Conservation (phyloP, 2,329 filamentous ascomycete genomes). For the Didymella glomerata region DNA sequence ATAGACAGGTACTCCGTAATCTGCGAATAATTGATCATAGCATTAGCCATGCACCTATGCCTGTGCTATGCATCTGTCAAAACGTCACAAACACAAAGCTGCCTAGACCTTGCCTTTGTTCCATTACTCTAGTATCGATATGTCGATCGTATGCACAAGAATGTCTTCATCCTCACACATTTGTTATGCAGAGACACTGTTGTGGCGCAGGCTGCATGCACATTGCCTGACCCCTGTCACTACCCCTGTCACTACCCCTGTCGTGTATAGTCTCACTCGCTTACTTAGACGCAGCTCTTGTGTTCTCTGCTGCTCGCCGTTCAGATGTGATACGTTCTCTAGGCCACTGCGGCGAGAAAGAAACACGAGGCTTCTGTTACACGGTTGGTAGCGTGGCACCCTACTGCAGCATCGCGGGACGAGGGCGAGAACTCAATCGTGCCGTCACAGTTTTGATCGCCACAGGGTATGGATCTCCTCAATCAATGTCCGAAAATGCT, state of each 20-base stretch:
- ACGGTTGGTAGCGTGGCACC: conserved; percentile 11
- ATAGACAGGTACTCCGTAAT: conserved; percentile 6
- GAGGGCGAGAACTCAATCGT: conserved; percentile 1
- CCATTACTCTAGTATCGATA: not conserved
- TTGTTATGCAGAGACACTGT: not conserved
- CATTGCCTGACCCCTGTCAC: not conserved
- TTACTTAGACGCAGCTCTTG: conserved; percentile 2
- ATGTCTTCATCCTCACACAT: not conserved
- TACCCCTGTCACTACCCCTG: conserved; percentile 9
- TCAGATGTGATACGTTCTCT: not conserved
- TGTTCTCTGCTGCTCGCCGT: conserved; percentile 5
- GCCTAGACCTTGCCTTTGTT: not conserved
- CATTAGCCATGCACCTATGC: not conserved
- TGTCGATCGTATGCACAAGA: conserved; percentile 3
- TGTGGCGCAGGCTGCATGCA: conserved; percentile 3
- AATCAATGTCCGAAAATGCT: conserved; percentile 21
- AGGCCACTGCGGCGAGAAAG: not conserved
- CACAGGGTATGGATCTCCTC: conserved; percentile 25
- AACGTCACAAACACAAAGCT: not conserved
- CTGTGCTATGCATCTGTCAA: not conserved
- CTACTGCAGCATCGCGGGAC: conserved; percentile 1
- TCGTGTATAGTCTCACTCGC: conserved; percentile 2
- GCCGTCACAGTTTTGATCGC: conserved; percentile 7
- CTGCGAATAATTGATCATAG: not conserved
- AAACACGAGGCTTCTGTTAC: conserved; percentile 9